phyloP scores from a whole-genome alignment of 192 early-diverging fungal genomes.

The Coemansia sp. region DNA sequence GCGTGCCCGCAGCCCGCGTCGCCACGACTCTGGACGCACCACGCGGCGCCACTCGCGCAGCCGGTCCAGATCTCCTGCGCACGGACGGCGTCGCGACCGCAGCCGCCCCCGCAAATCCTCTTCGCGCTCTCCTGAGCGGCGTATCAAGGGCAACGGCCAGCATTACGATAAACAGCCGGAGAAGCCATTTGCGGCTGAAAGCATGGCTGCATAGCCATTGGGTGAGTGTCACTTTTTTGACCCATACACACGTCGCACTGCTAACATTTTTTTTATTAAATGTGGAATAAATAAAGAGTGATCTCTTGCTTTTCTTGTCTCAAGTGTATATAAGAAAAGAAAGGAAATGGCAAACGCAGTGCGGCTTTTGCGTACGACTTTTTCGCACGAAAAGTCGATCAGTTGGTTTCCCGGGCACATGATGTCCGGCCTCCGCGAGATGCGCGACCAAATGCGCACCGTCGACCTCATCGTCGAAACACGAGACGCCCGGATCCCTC shows the following conservation, averaged over 20 bases:
- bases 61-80: conserved; percentile 16
- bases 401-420: conserved; percentile 91
- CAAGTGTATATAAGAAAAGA: neutral
- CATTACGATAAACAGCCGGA: neutral
- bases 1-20: conserved; percentile 9
- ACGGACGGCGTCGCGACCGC: conserved; percentile 1
- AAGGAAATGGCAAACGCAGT: conserved; percentile 6
- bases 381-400: conserved; percentile 64
- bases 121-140: conserved; percentile 11
- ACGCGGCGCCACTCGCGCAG: conserved; percentile 24
- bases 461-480: conserved; percentile 91
- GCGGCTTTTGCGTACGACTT: conserved; percentile 22
- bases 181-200: neutral
- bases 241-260: too few relatives aligned
- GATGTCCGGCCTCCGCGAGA: conserved; percentile 75
- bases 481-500: conserved; percentile 90
- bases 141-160: neutral
- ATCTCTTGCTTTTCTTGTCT: neutral
- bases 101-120: conserved; percentile 13
- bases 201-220: neutral
- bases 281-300: too few relatives aligned
- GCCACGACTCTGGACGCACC: conserved; percentile 6
- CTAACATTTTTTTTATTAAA: too few relatives aligned
- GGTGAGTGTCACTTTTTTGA: neutral
- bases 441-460: conserved; percentile 66